phyloP scores from a whole-genome alignment of 2,329 filamentous ascomycete genomes.

The Myrmaecium sp. region DNA sequence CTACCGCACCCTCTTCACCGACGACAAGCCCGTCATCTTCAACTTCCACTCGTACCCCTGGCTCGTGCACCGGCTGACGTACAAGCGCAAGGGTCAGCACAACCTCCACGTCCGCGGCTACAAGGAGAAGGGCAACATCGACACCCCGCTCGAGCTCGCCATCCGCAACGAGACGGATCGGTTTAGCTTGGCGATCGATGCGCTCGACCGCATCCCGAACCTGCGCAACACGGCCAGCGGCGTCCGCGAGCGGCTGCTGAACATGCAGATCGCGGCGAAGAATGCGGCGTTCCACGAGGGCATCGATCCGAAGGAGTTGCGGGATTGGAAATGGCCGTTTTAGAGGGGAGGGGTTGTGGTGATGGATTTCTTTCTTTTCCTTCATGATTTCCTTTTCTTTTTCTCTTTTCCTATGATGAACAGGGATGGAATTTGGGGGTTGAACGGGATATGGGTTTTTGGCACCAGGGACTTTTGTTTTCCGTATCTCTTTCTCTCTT shows the following conservation, averaged over 20 bases:
- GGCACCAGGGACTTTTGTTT: too few species aligned
- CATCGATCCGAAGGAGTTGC: constrained; percentile 49
- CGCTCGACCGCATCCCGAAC: constrained; percentile 48
- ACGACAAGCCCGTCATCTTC: constrained; percentile 57
- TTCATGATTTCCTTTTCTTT: too few species aligned
- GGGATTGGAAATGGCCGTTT: constrained; percentile 49
- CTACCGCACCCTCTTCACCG: constrained; percentile 55
- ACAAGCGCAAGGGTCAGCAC: constrained; percentile 51
- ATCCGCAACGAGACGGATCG: constrained; percentile 64
- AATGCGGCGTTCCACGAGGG: constrained; percentile 51
- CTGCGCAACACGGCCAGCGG: constrained; percentile 47
- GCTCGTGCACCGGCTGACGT: constrained; percentile 61
- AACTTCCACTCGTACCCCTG: constrained; percentile 77
- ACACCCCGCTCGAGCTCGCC: constrained; percentile 62
- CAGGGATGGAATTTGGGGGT: too few species aligned
- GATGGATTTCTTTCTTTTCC: too few species aligned
- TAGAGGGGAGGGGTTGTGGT: too few species aligned
- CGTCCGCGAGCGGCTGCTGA: constrained; percentile 46
- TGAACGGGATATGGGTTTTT: too few species aligned
- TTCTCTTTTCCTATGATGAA: too few species aligned
- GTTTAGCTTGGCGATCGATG: constrained; percentile 60
- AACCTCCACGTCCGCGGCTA: constrained; percentile 64
- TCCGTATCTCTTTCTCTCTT: too few species aligned
- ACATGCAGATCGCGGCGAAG: constrained; percentile 45
- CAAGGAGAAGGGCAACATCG: constrained; percentile 71